phyloP scores from a whole-genome alignment of 139 green algal genomes.

The Ulvella scutata region DNA sequence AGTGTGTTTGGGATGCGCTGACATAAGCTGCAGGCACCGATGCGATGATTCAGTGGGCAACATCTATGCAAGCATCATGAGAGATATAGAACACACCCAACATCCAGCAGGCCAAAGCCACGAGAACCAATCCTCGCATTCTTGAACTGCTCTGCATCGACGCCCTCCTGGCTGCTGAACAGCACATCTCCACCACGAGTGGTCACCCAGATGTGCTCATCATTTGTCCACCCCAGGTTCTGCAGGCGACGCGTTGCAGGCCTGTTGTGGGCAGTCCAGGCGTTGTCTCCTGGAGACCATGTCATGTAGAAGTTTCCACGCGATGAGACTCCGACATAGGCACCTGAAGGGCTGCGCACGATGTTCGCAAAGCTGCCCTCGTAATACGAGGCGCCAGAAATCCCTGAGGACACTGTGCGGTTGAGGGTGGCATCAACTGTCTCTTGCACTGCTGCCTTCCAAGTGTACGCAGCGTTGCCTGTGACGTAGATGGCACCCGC shows the following conservation, averaged over 20 bases:
- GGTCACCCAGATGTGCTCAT: conserved; percentile 88
- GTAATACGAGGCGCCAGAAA: conserved; percentile 94
- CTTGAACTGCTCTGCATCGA: conserved; percentile 48
- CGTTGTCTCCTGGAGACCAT: conserved; percentile 80
- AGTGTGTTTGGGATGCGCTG: no score
- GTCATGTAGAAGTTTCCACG: conserved; percentile 99
- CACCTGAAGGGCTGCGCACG: conserved; percentile 43
- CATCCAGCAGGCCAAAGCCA: conserved; percentile 94
- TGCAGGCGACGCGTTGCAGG: conserved; percentile 74
- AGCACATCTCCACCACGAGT: conserved; percentile 82
- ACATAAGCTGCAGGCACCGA: no score
- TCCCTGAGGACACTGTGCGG: conserved; percentile 79
- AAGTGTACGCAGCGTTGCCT: conserved; percentile 82
- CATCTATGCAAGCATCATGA: neutral
- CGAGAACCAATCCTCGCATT: conserved; percentile 62
- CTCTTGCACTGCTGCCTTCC: conserved; percentile 93
- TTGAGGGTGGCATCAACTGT: conserved; percentile 98
- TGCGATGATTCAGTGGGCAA: neutral
- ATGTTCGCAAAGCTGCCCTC: conserved; percentile 92
- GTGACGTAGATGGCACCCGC: conserved; percentile 97
- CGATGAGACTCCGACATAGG: conserved; percentile 87
- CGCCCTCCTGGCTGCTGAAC: conserved; percentile 23
- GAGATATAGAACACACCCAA: conserved; percentile 37
- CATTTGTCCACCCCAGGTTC: conserved; percentile 72
- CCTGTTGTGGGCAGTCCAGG: conserved; percentile 91